Evolutionary conservation across 2,329 filamentous ascomycete genomes (phyloP).

Genomic region (Nothopassalora personata): DNA sequence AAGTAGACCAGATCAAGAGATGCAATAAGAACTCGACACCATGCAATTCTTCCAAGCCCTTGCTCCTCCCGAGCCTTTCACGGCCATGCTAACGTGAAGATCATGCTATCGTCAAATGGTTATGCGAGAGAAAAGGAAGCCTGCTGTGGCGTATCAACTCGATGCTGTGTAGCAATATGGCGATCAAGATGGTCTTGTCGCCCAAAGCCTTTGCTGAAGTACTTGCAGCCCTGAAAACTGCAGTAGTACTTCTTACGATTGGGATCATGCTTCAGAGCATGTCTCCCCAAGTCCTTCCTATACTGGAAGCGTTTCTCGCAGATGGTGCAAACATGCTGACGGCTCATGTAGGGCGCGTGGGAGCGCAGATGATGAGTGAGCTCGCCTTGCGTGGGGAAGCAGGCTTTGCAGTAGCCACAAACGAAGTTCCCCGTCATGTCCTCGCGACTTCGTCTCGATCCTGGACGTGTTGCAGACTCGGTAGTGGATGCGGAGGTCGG

Average conservation of each 20-base stretch:
- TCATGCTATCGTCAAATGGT: background rate
- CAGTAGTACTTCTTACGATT: constrained; percentile 18
- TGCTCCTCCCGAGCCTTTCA: background rate
- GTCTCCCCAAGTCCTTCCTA: constrained; percentile 17
- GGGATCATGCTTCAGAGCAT: constrained; percentile 20
- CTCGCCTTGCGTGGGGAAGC: constrained; percentile 16
- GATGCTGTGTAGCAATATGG: constrained; percentile 18
- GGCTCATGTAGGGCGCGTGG: constrained; percentile 16
- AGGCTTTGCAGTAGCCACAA: constrained; percentile 16
- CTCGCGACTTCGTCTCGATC: constrained; percentile 9
- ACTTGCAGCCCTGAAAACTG: constrained; percentile 16
- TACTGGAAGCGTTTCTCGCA: constrained; percentile 23
- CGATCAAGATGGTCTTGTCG: constrained; percentile 21
- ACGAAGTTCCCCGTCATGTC: constrained; percentile 14
- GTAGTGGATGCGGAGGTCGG: constrained; percentile 19
- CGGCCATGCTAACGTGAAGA: background rate
- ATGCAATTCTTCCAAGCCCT: background rate
- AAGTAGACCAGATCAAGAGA: background rate
- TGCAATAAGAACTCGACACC: background rate
- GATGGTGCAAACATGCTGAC: constrained; percentile 16
- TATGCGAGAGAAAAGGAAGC: background rate
- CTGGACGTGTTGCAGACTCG: constrained; percentile 11
- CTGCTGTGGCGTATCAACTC: constrained; percentile 12
- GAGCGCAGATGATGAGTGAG: constrained; percentile 21
- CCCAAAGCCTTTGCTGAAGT: constrained; percentile 18